Evolutionary conservation across 352 stramenopile genomes (phyloP).

Genomic region (Pythium brachiatum): DNA sequence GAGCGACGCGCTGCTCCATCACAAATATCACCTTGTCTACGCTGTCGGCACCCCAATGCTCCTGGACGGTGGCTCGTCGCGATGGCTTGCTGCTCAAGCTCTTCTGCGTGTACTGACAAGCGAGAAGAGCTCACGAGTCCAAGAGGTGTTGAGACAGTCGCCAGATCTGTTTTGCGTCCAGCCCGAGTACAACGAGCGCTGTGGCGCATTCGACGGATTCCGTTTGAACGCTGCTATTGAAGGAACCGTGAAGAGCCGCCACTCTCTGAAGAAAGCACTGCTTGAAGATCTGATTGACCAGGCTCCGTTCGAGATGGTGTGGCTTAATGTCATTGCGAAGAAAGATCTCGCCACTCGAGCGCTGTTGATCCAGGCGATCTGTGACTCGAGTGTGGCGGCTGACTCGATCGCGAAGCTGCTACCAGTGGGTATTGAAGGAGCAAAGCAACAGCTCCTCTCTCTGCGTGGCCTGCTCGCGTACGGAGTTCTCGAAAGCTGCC

Average conservation of each 20-base stretch:
- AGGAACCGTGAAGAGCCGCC: constrained; percentile 10
- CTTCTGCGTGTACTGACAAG: constrained; percentile 32
- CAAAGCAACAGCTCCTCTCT: constrained; percentile 46
- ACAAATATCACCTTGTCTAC: constrained; percentile 89
- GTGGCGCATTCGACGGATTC: constrained; percentile 36
- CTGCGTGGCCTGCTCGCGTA: constrained; percentile 73
- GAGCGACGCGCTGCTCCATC: constrained; percentile 80
- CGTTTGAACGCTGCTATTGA: constrained; percentile 31
- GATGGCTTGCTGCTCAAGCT: constrained; percentile 59
- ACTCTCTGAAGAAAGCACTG: constrained; percentile 39
- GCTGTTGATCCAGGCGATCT: constrained; percentile 35
- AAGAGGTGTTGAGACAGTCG: constrained; percentile 34
- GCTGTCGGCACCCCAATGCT: constrained; percentile 49
- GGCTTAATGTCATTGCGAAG: constrained; percentile 39
- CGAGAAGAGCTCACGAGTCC: constrained; percentile 17
- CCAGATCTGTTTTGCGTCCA: constrained; percentile 36
- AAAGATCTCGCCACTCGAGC: not conserved
- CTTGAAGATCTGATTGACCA: constrained; percentile 58
- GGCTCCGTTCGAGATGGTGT: constrained; percentile 61
- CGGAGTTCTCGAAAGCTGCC: constrained; percentile 72
- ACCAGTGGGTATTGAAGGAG: constrained; percentile 22
- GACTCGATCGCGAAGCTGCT: constrained; percentile 23
- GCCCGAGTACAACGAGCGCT: constrained; percentile 33
- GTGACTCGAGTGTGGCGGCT: constrained; percentile 25
- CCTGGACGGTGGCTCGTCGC: constrained; percentile 45